Base-by-base conservation (phyloP, 352 stramenopile species). In the Phytophthora lateralis region DNA sequence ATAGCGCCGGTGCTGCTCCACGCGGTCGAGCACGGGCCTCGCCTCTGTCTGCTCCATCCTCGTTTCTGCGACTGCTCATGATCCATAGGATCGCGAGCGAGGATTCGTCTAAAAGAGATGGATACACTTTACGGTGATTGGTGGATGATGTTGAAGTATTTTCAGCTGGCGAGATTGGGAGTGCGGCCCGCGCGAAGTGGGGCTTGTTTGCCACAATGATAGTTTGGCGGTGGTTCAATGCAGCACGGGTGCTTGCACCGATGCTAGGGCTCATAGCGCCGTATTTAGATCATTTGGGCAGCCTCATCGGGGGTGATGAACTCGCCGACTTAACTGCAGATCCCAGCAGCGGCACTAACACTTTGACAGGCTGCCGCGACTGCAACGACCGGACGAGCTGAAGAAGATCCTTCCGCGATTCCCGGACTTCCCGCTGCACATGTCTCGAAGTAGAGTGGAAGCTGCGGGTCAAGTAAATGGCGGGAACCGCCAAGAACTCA, bases 1-100 rank as follows among this genome's bases (percentile, higher is more conserved):
- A 58, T 79, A 95, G 64, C 76, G 71, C 10, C 81, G 80, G 57
- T 81, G 73, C 73, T 93, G 84, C 62, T 95, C 86, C 21, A 77
- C 64, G 63, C 81, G 79, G 41, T 79, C 80, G 24, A 95, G 76
- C 52, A 95, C 78, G 10, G 83, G 69, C 30, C 45, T 46, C 42
- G 55, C 38, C 20, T 55, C 60, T n/a, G 20, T 27, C 44, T 37
- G 41, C 27, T 63, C 50, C 51, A 66, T 60, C 8, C 8, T 21
- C 21, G 21, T 3, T 37, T 11, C 24, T 72, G 48, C 54, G 61
- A 53, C 61, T 29, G 50, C 48, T 72, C 64, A 58, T 26, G 64
- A 63, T 69, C 50, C 24, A 20, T 10, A 12, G 32, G 55, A 54
- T 63, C 52, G 10, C 17, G 38, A 46, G 20, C 32, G 30, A 18